Evolutionary conservation across 1,139 yeast species (phyloP), one percentile per base, ranked within the genome.

Genomic region (Pneumocystis canis): DNA sequence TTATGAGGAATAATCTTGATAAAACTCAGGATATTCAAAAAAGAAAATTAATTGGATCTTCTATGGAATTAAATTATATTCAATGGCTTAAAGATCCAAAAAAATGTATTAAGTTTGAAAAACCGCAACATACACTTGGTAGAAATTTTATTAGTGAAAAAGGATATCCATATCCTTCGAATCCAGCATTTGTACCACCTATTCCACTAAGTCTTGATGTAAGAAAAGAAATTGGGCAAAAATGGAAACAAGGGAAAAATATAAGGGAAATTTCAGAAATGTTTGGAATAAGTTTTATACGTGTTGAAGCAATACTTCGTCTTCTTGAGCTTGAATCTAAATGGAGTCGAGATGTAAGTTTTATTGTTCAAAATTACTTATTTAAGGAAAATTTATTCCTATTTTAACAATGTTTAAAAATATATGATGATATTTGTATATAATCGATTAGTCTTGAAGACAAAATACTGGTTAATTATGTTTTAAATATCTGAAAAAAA

Each of bases 301-400:
- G 59, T 35, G 59, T 57, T 11, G 37, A 35, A 35, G 59, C 59
- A 9, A 6, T 57, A 5, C 41, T 57, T 57, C 59, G 59, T 57
- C 59, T 57, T 57, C 18, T 25, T 25, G n/a, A 25, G 4, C n/a
- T 47, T 47, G 54, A 47, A 25, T 47, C 54, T 47, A 47, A 47
- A 47, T 47, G 54, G 54, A 16, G 5, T 11, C 54, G 11, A 47
- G 54, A 47, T 6, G 54, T 47, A 47, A 47, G 16, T 47, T 47
- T 25, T 25, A 25, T 25, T n/a, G 16, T 25, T 47, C 25, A 9
- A 47, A 9, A 3, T 1, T 16, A 2, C 20, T 25, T 25, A 25
- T 20, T 47, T 47, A 11, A 47, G 14, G 30, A 5, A 25, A 4
- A 25, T 11, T n/a, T 25, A 47, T 18, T 18, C 6, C 11, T 18